Percentiles rank a stretch among this genome's conserved stretches.
phyloP scores from a whole-genome alignment of 495 filamentous ascomycete genomes.

The Collariella sp. region DNA sequence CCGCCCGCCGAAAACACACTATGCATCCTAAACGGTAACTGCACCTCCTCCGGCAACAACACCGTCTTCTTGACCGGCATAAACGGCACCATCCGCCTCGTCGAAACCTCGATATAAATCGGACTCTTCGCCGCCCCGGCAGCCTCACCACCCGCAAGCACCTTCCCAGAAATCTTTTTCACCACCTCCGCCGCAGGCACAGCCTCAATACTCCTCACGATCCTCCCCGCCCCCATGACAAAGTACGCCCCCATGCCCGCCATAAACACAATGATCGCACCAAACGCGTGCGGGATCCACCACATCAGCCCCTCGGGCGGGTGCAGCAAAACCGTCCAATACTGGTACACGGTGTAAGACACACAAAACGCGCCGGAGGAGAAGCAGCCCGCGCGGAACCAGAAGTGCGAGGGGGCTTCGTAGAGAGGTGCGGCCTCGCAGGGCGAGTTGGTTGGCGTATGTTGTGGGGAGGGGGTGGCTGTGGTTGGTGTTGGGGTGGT shows the following conservation, averaged over 20 bases:
- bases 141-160: neutral
- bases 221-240: slow-evolving; percentile 31
- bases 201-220: slow-evolving; percentile 36
- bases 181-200: slow-evolving; percentile 12
- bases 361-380: slow-evolving; percentile 49
- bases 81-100: slow-evolving; percentile 30
- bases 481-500: neutral
- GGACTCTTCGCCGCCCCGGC: slow-evolving; percentile 6
- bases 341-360: slow-evolving; percentile 47
- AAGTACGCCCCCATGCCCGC: slow-evolving; percentile 40
- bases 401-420: slow-evolving; percentile 51
- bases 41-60: slow-evolving; percentile 29
- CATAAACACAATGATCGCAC: slow-evolving; percentile 38
- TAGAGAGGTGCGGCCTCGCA: slow-evolving; percentile 45
- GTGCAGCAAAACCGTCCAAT: slow-evolving; percentile 37
- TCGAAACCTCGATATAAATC: slow-evolving; percentile 32
- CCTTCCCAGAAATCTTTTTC: neutral
- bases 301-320: slow-evolving; percentile 33
- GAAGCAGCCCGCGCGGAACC: slow-evolving; percentile 51
- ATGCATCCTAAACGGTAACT: slow-evolving; percentile 31
- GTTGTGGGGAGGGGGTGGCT: slow-evolving; percentile 10
- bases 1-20: slow-evolving; percentile 8
- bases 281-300: slow-evolving; percentile 40
- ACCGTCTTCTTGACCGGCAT: slow-evolving; percentile 26
- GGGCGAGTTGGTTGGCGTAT: slow-evolving; percentile 39